Evolutionary conservation across 1,284 basidiomycete genomes (phyloP), one percentile per base, ranked within the genome.

Genomic region (Apiotrichum veenhuisii): DNA sequence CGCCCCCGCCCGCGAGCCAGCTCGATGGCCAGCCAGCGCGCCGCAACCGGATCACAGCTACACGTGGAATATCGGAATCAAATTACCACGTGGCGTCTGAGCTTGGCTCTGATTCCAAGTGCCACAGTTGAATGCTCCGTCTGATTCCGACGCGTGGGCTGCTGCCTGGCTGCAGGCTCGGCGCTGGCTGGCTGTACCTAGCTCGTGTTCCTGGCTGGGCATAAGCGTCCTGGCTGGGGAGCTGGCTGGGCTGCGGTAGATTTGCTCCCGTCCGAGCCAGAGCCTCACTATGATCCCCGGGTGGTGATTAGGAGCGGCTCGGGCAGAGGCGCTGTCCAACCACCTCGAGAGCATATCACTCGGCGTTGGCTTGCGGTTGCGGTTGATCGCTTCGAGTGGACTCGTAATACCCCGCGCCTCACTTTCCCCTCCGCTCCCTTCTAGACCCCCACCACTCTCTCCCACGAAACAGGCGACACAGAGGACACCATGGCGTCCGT

Each of bases 401-500:
- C n/a, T 30, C 30, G 30, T 12, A 7, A 12, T 30, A 30, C 30
- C 30, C n/a, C 30, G 30, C 17, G 33, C 5, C n/a, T 8, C 10
- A n/a, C 30, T 34, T 30, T 30, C 11, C 27, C 33, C 22, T 22
- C n/a, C n/a, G n/a, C n/a, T n/a, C 7, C 54, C 45, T 47, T 26
- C 27, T 20, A 48, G 58, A 53, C 50, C 25, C 30, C 36, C 55
- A 58, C 52, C 50, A 40, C 52, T 44, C 51, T 45, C 27, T 34
- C 37, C 55, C 50, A 50, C 36, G 37, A 54, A 42, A 34, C 38
- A 42, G 34, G 45, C 26, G 51, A 42, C 51, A 44, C 45, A 55
- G 46, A 50, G 51, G 54, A 23, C 58, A 66, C 58, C 25, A 71
- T 71, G 69, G 64, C 65, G 52, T 66, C 65, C 49, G 52, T 63